Evolutionary conservation across 257 asterid genomes (phyloP), one percentile per base, ranked within the genome.

Genomic region (Nicotiana obtusifolia): DNA sequence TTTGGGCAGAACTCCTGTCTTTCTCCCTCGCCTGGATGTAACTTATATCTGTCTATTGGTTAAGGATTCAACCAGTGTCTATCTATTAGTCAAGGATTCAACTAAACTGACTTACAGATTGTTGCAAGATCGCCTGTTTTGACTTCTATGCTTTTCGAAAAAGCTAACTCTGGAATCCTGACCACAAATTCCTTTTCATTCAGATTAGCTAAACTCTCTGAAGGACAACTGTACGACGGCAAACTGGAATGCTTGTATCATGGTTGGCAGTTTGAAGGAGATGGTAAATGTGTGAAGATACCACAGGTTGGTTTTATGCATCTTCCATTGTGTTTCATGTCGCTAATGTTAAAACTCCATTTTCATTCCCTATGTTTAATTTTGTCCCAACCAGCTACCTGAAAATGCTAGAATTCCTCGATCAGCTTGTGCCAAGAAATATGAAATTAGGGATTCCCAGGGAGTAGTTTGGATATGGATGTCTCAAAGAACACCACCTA

Each of bases 381-480:
- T 78, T 68, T 68, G 44, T 52, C 64, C 41, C 13, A 19, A 44
- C 49, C 93, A 95, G 99, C 95, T 95, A 49, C 82, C 95, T 2
- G 54, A 89, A 66, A 90, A 91, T 85, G 99, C 95, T 2, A 92
- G 67, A 80, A 95, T 95, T 56, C 99, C 99, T 19, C 88, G 86
- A 83, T 95, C 99, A 13, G 98, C 98, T 66, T 95, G 99, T 85
- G 59, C 88, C 47, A 93, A 86, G 78, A 82, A 91, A 19, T 95
- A 93, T 28, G 90, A 91, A 69, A 84, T 95, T 17, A 89, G 76
- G 80, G 98, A 95, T 61, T 95, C 99, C 4, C 99, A 95, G 84
- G 99, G 99, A 53, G 99, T 95, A 28, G 41, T 95, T 75, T 95
- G 99, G 99, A 91, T 93, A 54, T 95, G 99, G 99, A 95, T 95